A percentile compares a stretch with the other conserved stretches of the same genome.
phyloP scores from a whole-genome alignment of 2,329 filamentous ascomycete genomes.

The Penicillium expansum region DNA sequence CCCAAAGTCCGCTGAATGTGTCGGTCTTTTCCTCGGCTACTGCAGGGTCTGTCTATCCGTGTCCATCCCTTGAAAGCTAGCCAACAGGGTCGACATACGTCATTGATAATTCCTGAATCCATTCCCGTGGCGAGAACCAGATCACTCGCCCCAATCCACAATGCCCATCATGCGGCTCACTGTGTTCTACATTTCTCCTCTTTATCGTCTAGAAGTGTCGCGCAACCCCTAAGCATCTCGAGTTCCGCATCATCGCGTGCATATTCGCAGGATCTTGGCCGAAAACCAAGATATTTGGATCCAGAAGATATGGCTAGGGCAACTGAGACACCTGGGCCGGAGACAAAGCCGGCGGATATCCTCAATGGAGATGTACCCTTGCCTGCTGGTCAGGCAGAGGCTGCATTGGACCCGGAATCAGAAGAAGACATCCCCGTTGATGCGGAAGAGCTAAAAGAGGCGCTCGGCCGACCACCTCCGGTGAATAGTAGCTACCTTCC shows the following conservation, averaged over 20 bases:
- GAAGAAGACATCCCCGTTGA: constrained; percentile 53
- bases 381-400: constrained; percentile 22
- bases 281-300: not conserved
- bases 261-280: constrained; percentile 2
- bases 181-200: not conserved
- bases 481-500: constrained; percentile 82
- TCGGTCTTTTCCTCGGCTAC: constrained; percentile 21
- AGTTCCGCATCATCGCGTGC: not conserved
- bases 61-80: constrained; percentile 27
- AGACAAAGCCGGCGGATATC: constrained; percentile 17
- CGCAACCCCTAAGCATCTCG: not conserved
- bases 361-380: constrained; percentile 15
- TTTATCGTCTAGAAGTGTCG: not conserved
- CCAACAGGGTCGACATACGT: constrained; percentile 28
- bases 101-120: constrained; percentile 27
- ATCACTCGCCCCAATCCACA: constrained; percentile 16
- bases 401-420: constrained; percentile 51
- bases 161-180: constrained; percentile 17
- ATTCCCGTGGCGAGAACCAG: constrained; percentile 29
- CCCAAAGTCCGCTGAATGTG: constrained; percentile 33
- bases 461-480: constrained; percentile 64
- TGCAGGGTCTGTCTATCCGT: constrained; percentile 31
- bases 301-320: constrained; percentile 8
- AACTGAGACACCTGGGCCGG: not conserved
- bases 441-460: constrained; percentile 58